phyloP scores from a whole-genome alignment of 352 stramenopile species.

The Pythium biforme region DNA sequence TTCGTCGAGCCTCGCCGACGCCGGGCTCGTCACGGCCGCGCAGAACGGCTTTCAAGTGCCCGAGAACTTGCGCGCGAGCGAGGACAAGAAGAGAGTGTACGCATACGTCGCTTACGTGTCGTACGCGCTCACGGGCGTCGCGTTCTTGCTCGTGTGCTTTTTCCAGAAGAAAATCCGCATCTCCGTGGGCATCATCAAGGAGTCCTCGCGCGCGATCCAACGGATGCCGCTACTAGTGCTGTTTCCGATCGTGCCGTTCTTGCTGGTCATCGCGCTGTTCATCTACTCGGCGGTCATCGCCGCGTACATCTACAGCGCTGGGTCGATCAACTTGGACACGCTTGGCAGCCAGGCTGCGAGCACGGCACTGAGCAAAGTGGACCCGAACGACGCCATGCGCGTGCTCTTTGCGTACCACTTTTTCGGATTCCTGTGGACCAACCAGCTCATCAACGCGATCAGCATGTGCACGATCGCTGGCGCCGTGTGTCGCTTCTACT shows the following conservation, averaged over 20 bases:
- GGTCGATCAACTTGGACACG: slow-evolving; percentile 46
- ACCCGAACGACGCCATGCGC: slow-evolving; percentile 59
- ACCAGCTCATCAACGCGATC: slow-evolving; percentile 94
- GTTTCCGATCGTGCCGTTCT: slow-evolving; percentile 54
- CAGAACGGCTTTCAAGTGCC: slow-evolving; percentile 45
- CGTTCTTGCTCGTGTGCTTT: slow-evolving; percentile 80
- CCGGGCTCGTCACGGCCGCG: slow-evolving; percentile 36
- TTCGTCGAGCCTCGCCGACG: slow-evolving; percentile 39
- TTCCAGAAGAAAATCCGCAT: slow-evolving; percentile 76
- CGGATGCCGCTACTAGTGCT: slow-evolving; percentile 55
- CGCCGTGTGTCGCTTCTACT: slow-evolving; percentile 91
- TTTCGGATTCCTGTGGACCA: slow-evolving; percentile 96
- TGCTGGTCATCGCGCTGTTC: slow-evolving; percentile 51
- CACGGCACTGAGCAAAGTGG: slow-evolving; percentile 42
- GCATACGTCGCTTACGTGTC: slow-evolving; percentile 61
- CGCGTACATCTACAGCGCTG: slow-evolving; percentile 67
- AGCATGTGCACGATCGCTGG: slow-evolving; percentile 93
- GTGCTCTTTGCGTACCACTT: slow-evolving; percentile 75
- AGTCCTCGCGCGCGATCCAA: slow-evolving; percentile 64
- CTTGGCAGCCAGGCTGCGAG: slow-evolving; percentile 26
- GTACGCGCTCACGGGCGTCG: slow-evolving; percentile 51
- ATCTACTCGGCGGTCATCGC: slow-evolving; percentile 57
- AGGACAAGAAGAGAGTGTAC: slow-evolving; percentile 64
- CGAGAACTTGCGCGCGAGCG: slow-evolving; percentile 50
- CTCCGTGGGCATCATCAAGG: slow-evolving; percentile 68